Evolutionary conservation across 2,329 filamentous ascomycete species (phyloP).

Genomic region (Ascosphaera acerosa): DNA sequence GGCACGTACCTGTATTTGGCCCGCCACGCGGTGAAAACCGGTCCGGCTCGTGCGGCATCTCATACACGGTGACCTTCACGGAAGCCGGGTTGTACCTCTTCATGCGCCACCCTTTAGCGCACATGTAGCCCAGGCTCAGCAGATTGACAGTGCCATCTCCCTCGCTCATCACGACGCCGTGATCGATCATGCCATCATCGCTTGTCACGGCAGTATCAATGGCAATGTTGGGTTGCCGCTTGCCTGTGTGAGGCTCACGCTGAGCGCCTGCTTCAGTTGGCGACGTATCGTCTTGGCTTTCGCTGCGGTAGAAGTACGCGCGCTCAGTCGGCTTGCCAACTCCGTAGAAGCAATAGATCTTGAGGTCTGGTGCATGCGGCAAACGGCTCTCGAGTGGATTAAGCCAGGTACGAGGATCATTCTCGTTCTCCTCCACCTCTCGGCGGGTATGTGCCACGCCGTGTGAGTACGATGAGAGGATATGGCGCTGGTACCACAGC

Average conservation of each 20-base stretch:
- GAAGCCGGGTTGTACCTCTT: slow-evolving; percentile 80
- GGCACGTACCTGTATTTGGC: slow-evolving; percentile 33
- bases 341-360: slow-evolving; percentile 93
- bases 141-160: slow-evolving; percentile 90
- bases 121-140: slow-evolving; percentile 91
- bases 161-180: slow-evolving; percentile 84
- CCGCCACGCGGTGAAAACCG: slow-evolving; percentile 59
- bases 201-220: slow-evolving; percentile 27
- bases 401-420: slow-evolving; percentile 64
- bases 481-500: slow-evolving; percentile 56
- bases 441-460: slow-evolving; percentile 57
- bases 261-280: too few relatives aligned
- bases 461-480: slow-evolving; percentile 57
- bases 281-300: slow-evolving; percentile 41
- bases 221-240: slow-evolving; percentile 26
- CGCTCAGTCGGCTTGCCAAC: slow-evolving; percentile 85
- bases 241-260: too few relatives aligned
- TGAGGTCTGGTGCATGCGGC: slow-evolving; percentile 65
- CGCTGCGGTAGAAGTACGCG: slow-evolving; percentile 76
- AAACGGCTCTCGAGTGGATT: slow-evolving; percentile 85
- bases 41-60: slow-evolving; percentile 94
- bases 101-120: slow-evolving; percentile 78
- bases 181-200: slow-evolving; percentile 34
- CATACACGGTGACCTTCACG: slow-evolving; percentile 56
- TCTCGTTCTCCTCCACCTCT: slow-evolving; percentile 61